Percentiles rank a stretch among this genome's conserved stretches.
Conservation (phyloP, 2,329 filamentous ascomycete genomes). For the Atkinsonella hypoxylon region DNA sequence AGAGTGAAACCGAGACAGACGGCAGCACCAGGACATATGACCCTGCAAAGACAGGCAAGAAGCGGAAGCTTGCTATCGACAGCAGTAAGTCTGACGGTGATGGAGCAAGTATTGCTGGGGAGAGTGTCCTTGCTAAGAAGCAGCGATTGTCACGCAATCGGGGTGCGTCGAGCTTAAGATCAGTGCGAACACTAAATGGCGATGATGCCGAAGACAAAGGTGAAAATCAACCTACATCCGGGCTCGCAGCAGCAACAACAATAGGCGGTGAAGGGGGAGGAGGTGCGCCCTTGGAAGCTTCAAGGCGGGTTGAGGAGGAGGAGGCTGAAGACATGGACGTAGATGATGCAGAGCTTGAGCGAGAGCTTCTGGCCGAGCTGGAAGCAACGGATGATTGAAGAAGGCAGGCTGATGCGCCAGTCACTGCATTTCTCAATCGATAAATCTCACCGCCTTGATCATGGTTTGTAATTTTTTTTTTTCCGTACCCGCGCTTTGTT, state of each 20-base stretch:
- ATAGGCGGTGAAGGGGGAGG: conserved; percentile 8
- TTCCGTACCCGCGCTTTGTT: neutral
- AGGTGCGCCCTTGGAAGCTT: neutral
- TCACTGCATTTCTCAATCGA: neutral
- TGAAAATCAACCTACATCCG: conserved; percentile 28
- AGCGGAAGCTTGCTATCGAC: conserved; percentile 21
- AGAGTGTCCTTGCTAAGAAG: conserved; percentile 37
- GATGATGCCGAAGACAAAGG: conserved; percentile 21
- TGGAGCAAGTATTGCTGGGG: conserved; percentile 17
- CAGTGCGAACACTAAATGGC: conserved; percentile 29
- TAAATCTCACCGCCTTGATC: neutral
- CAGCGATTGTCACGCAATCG: conserved; percentile 34
- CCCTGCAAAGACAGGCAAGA: conserved; percentile 16
- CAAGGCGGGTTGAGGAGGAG: conserved; percentile 15
- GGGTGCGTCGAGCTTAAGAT: conserved; percentile 34
- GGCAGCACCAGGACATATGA: conserved; percentile 17
- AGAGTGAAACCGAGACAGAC: conserved; percentile 14
- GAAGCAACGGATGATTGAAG: conserved; percentile 26
- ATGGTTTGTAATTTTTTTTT: too few species aligned
- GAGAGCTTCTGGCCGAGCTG: conserved; percentile 50
- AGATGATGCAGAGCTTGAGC: conserved; percentile 47
- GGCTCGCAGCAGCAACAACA: conserved; percentile 17
- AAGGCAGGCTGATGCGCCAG: neutral
- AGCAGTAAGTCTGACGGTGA: conserved; percentile 23
- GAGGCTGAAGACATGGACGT: conserved; percentile 26